Evolutionary conservation across 768 basidiomycete species (phyloP).

Genomic region (Trametopsis cervina): DNA sequence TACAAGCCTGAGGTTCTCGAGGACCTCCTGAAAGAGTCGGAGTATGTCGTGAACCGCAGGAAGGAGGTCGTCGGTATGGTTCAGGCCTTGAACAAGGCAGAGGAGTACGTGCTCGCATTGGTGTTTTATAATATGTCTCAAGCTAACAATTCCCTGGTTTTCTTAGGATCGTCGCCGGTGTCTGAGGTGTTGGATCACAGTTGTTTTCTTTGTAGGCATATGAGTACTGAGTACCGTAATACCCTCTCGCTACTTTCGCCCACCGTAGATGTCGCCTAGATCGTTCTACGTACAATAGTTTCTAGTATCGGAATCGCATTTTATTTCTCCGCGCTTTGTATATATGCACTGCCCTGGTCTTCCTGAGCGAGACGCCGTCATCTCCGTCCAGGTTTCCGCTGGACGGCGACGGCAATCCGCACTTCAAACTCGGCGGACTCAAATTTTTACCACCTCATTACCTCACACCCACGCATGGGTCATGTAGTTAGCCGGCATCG

Average conservation of each 20-base stretch:
- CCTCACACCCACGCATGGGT: no score
- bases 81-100: slow-evolving; percentile 90
- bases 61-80: slow-evolving; percentile 96
- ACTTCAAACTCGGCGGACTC: no score
- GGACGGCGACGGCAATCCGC: no score
- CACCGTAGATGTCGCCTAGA: background rate
- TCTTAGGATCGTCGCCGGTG: slow-evolving; percentile 57
- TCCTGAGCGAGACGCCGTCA: no score
- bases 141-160: background rate
- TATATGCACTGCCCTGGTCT: no score
- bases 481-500: no score
- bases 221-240: slow-evolving; percentile 13
- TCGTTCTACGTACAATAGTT: background rate
- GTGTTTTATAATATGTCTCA: slow-evolving; percentile 1
- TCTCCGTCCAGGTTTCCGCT: no score
- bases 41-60: slow-evolving; percentile 80
- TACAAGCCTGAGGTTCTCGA: slow-evolving; percentile 97
- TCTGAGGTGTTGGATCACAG: slow-evolving; percentile 22
- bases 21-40: slow-evolving; percentile 91
- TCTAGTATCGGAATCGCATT: no score
- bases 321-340: no score
- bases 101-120: slow-evolving; percentile 58
- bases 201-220: background rate
- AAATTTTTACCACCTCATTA: no score
- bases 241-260: slow-evolving; percentile 2